Evolutionary conservation across 2,329 filamentous ascomycete genomes (phyloP), one percentile per base, ranked within the genome.

Genomic region (Basipetospora sp.): DNA sequence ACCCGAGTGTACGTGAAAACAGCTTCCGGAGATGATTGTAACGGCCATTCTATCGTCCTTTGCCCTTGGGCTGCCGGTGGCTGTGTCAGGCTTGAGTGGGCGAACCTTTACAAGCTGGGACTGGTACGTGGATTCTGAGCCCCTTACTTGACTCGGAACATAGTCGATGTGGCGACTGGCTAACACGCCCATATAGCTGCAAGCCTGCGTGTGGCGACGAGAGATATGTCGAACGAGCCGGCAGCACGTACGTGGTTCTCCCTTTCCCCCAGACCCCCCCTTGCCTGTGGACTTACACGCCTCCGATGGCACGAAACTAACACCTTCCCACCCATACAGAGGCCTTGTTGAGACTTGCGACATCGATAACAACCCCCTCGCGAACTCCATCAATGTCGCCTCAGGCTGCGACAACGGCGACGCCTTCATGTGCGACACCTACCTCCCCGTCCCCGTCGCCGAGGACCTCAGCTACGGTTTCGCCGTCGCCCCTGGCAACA

Each of bases 401-500:
- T 4, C 31, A 8, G 17, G 6, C 16, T 32, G 5, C 31, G 31
- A 32, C 31, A 18, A n/a, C 19, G 33, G 33, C 6, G n/a, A 11
- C 31, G 37, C 31, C 31, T 37, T 28, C 39, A 30, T 48, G 16
- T 49, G 46, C 42, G 42, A 44, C 36, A 31, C 35, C 10, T 48
- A 43, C 44, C 41, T 45, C 36, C 47, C 47, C 15, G 34, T 41
- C 17, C 46, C 47, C 4, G 39, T 48, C 3, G 14, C 39, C 9
- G 38, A 47, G n/a, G 43, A 50, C 29, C 40, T 48, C 4, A 42
- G 42, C 13, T 46, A 47, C 36, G 46, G 44, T 20, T 48, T 46
- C 34, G 46, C 43, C 16, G 44, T 49, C 41, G 42, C 44, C 26
- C 40, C 45, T 9, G 42, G 43, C 13, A 30, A 45, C 25, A 45